Evolutionary conservation across 805 yeast species (phyloP).

Genomic region (Scheffersomyces stipitis): DNA sequence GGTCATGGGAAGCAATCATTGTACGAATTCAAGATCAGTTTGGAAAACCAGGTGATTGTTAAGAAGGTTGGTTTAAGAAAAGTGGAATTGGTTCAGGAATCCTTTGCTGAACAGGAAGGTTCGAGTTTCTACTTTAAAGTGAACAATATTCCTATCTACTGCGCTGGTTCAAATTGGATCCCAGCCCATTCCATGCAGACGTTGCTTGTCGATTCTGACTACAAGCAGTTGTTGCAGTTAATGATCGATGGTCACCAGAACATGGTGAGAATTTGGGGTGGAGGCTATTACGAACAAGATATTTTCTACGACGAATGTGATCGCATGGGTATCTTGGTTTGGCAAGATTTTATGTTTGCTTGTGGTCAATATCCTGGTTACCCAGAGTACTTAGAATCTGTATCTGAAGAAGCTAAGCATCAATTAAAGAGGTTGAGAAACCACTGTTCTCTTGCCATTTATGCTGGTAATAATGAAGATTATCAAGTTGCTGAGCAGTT

Average conservation of each 20-base stretch:
- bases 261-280: conserved; percentile 52
- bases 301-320: conserved; percentile 46
- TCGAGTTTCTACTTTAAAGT: conserved; percentile 43
- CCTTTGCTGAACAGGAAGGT: conserved; percentile 30
- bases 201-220: conserved; percentile 31
- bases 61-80: conserved; percentile 41
- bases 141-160: conserved; percentile 39
- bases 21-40: conserved; percentile 23
- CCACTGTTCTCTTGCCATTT: conserved; percentile 38
- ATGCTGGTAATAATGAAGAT: conserved; percentile 49
- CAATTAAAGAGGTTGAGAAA: conserved; percentile 44
- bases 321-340: conserved; percentile 43
- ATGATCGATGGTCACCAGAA: conserved; percentile 41
- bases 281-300: conserved; percentile 47
- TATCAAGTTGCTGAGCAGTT: conserved; percentile 45
- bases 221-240: conserved; percentile 33
- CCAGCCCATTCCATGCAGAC: conserved; percentile 46
- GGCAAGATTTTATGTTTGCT: conserved; percentile 61
- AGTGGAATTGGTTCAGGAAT: conserved; percentile 39
- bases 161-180: conserved; percentile 49
- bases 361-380: conserved; percentile 55
- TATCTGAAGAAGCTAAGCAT: conserved; percentile 34
- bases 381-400: conserved; percentile 31
- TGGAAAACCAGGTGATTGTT: conserved; percentile 8
- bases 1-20: conserved; percentile 36